Evolutionary conservation across 306 rosid species (phyloP), one percentile per base, ranked within the genome.

Genomic region (Oxytropis ochrocephala): DNA sequence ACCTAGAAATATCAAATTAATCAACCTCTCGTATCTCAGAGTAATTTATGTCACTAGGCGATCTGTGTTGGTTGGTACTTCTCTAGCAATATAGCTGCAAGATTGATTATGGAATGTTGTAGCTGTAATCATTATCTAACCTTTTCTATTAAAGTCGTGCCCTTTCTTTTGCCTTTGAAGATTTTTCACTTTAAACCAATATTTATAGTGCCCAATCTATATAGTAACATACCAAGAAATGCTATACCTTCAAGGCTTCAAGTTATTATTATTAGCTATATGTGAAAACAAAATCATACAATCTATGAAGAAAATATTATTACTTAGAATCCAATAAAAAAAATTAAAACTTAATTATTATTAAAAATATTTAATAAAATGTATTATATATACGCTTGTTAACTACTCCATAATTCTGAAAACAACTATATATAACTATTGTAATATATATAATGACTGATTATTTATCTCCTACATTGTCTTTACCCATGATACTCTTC

Each of bases 61-160:
- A n/a, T n/a, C n/a, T n/a, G n/a, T n/a, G n/a, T n/a, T n/a, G n/a
- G n/a, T n/a, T n/a, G n/a, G n/a, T n/a, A n/a, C n/a, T n/a, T n/a
- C n/a, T n/a, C n/a, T n/a, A n/a, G n/a, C n/a, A n/a, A 10, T 16
- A 14, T 65, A 44, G 32, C 21, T 24, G 53, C 30, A 42, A 56
- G 21, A 72, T 56, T 75, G 7, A 50, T 70, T 43, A 50, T 70
- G 63, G 61, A 65, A 70, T 57, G 63, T 50, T 47, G 61, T 51
- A 62, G 50, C 65, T 14, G 12, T 51, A 53, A 30, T 59, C 47
- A 61, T 66, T 58, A 52, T 52, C 36, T 39, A 62, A 43, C 74
- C 16, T 38, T 59, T 72, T 48, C 68, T 39, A 67, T 67, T 61
- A 77, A 77, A 77, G 64, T 38, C 3, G 65, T 47, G 68, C 65